Percentiles rank a stretch among this genome's conserved stretches.
These are phyloP conservation scores for Salix dunnii DNA, from an alignment of 345 rosid genomes.

Conservation along the genomic window DNA sequence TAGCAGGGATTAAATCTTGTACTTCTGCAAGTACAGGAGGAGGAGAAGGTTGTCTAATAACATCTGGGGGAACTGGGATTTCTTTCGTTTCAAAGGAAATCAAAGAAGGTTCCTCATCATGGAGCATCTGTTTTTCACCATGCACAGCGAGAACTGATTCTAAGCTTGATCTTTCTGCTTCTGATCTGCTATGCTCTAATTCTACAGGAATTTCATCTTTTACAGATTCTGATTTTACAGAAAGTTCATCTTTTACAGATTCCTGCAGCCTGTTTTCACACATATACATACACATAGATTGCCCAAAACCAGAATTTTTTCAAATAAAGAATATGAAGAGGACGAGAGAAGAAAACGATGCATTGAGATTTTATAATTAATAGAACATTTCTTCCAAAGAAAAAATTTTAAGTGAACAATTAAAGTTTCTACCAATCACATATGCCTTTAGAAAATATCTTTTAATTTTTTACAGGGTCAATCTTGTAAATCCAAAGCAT, in stretches of 20 bases:
- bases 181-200: slow-evolving; percentile 11
- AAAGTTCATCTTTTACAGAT: slow-evolving; percentile 8
- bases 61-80: slow-evolving; percentile 33
- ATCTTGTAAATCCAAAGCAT: background rate
- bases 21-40: slow-evolving; percentile 93
- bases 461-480: background rate
- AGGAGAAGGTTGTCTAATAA: slow-evolving; percentile 90
- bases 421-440: background rate
- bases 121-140: slow-evolving; percentile 34
- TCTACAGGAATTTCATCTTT: no score
- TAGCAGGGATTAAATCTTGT: slow-evolving; percentile 61
- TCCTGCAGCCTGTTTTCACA: slow-evolving; percentile 42
- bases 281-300: slow-evolving; percentile 21
- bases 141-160: slow-evolving; percentile 30
- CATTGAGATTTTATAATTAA: background rate
- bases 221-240: slow-evolving; percentile 3
- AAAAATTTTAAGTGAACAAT: background rate
- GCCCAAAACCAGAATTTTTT: slow-evolving; percentile 7
- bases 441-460: slow-evolving; percentile 11
- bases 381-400: background rate
- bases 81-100: slow-evolving; percentile 85
- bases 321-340: background rate
- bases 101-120: slow-evolving; percentile 65
- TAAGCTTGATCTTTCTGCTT: slow-evolving; percentile 41
- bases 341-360: background rate